Evolutionary conservation across 768 basidiomycete genomes (phyloP), one percentile per base, ranked within the genome.

Genomic region (Amylocystis lapponica): DNA sequence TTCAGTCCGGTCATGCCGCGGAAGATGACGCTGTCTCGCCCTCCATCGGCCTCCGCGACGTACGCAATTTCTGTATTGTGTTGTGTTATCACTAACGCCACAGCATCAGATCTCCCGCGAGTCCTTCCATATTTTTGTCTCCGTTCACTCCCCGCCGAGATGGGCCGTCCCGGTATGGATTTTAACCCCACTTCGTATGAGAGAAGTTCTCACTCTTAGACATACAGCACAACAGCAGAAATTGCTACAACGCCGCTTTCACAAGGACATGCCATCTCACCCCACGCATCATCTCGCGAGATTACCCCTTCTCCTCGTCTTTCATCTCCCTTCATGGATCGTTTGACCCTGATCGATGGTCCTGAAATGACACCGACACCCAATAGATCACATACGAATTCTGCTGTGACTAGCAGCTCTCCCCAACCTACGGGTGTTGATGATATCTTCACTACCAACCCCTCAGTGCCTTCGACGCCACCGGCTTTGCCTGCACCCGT

Each of bases 321-420:
- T 12, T 60, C 65, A 9, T 66, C 59, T 3, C 64, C 60, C 13
- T 66, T 67, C 38, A 54, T 57, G 41, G 56, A 54, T 35, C 54
- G 51, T 33, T 32, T 50, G 12, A 41, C 48, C 21, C 29, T 53
- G 14, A 25, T 49, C 14, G 52, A 56, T 27, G 52, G 43, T 32
- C 43, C 42, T 4, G 27, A 43, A 17, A 45, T 54, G 4, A 50
- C 45, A 13, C 46, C 45, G n/a, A 50, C 50, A 10, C 34, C 49
- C 7, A 26, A 23, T 7, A 47, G 43, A 10, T 42, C 45, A 9
- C 27, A 27, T 25, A 31, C 31, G 5, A 36, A 39, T 16, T 46
- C 46, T 26, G 46, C 55, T 11, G 23, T 12, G 17, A 39, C 11
- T 17, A 19, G n/a, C n/a, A n/a, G n/a, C n/a, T 38, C 50, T 32